These are phyloP conservation scores for Populus tremula DNA, from an alignment of 345 rosid genomes.

Conservation along the genomic window DNA sequence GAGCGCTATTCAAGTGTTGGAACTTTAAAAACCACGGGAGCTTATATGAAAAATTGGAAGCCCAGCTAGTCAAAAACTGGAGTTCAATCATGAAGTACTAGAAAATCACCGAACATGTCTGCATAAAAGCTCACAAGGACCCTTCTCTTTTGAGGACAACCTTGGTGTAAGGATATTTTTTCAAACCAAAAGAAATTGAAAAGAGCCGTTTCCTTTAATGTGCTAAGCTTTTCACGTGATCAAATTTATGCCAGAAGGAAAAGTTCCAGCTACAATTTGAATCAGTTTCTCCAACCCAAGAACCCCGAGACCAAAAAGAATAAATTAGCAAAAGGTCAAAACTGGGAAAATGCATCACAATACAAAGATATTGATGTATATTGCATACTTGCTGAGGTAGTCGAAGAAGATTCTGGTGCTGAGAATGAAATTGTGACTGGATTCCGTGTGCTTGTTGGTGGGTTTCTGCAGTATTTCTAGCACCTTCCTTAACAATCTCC, in stretches of 20 bases:
- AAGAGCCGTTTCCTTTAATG: not conserved
- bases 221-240: not conserved
- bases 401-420: conserved; percentile 60
- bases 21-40: not conserved
- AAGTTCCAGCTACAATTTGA: not conserved
- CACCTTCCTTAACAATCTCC: conserved; percentile 76
- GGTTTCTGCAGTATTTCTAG: conserved; percentile 44
- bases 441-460: conserved; percentile 63
- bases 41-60: not conserved
- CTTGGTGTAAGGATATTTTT: not conserved
- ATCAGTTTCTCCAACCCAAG: not conserved
- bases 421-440: conserved; percentile 61
- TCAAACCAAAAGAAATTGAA: not conserved
- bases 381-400: conserved; percentile 68
- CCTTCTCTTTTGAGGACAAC: not conserved
- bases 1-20: not conserved
- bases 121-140: not conserved
- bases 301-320: not conserved
- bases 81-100: not conserved
- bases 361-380: conserved; percentile 1
- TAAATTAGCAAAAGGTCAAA: not conserved
- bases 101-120: not conserved
- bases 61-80: not conserved
- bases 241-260: not conserved
- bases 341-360: not conserved